Evolutionary conservation across 2,329 filamentous ascomycete species (phyloP), one percentile per base, ranked within the genome.

Genomic region (Dryadomyces quercivorus): DNA sequence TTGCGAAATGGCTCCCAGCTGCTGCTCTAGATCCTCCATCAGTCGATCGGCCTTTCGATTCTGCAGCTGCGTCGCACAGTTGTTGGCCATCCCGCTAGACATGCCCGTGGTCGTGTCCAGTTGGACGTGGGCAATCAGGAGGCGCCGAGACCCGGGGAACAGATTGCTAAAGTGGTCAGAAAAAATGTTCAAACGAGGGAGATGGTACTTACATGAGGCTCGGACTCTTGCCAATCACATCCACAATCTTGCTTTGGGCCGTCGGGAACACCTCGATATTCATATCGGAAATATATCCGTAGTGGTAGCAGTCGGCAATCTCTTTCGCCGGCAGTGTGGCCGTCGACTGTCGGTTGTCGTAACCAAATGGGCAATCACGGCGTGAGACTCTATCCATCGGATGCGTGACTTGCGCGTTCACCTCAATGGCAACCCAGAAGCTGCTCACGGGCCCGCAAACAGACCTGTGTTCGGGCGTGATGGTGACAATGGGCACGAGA

Each of bases 1-100:
- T 16, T 70, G 70, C 20, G 64, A 64, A 3, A 68, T 68, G 52
- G 71, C 69, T 34, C 79, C 78, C 2, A 84, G 72, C 54, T 81
- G 73, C 34, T 69, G 66, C 61, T 84, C 78, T 12, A 84, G 68
- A 55, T 82, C 77, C 22, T 77, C 72, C 16, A 85, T 79, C 36
- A 84, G 66, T 44, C 77, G 71, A 13, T 82, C 77, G 0, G 80
- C 75, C 43, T 68, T 72, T 49, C 72, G 68, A 36, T 67, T 55
- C 10, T 53, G 54, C 1, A 50, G 51, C 9, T 51, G 50, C 2
- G 55, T 40, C 21, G 34, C 50, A 20, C 49, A 55, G 15, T 46
- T 66, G 9, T 61, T 36, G 52, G 71, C 65, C 9, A 15, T 40
- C 5, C 53, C 43, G 9, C 44, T 15, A 34, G 54, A 55, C n/a